A percentile compares a stretch with the other conserved stretches of the same genome.
These are phyloP conservation scores for Backusella sp. DNA, from an alignment of 192 early-diverging fungal genomes.

Conservation along the genomic window DNA sequence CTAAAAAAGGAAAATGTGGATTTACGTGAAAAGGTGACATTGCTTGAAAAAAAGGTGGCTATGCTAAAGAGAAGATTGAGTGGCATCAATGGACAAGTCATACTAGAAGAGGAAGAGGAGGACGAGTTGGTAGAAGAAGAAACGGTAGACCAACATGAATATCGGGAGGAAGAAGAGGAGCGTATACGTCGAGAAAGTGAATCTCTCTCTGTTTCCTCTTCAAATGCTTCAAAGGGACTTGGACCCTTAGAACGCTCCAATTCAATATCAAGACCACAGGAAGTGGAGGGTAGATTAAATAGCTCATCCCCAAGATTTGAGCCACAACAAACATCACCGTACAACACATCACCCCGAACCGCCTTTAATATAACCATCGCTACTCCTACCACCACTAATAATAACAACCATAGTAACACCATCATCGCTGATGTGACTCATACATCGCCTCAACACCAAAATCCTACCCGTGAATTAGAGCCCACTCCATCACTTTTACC, in stretches of 20 bases:
- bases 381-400: not conserved
- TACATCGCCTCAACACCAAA: not conserved
- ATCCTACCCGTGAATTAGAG: not conserved
- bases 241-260: not conserved
- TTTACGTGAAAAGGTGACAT: not conserved
- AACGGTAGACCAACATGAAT: not conserved
- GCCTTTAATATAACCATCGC: not conserved
- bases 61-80: not conserved
- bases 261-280: not conserved
- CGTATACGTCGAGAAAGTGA: not conserved
- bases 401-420: not conserved
- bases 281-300: not conserved
- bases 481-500: not conserved
- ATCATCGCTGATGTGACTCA: not conserved
- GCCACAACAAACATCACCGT: not conserved
- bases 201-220: not conserved
- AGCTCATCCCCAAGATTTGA: not conserved
- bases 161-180: not conserved
- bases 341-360: not conserved
- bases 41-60: conserved; percentile 11
- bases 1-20: conserved; percentile 26
- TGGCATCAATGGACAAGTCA: not conserved
- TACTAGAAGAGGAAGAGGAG: not conserved
- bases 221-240: not conserved
- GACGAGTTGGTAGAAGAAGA: not conserved